Percentiles rank a stretch among this genome's conserved stretches.
Evolutionary conservation across 768 basidiomycete species (phyloP).

Genomic region (Bullera alba): DNA sequence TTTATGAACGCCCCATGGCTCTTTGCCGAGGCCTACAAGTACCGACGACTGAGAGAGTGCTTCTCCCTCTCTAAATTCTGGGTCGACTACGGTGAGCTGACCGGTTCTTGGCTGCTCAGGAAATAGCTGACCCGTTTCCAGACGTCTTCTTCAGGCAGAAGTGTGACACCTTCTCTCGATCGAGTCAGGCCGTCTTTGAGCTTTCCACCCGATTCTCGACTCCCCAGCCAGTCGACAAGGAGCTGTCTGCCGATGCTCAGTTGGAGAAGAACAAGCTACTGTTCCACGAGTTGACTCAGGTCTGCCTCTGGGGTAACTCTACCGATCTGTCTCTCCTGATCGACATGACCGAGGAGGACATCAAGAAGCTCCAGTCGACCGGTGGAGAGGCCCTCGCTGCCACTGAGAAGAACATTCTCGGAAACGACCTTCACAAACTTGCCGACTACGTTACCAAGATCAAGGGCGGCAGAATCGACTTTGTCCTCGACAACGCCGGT

Average conservation of each 20-base stretch:
- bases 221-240: conserved; percentile 61
- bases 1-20: conserved; percentile 91
- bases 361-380: conserved; percentile 90
- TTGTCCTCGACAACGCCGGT: conserved; percentile 51
- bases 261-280: conserved; percentile 59
- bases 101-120: neutral
- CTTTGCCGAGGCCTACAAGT: conserved; percentile 73
- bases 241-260: conserved; percentile 50
- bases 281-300: conserved; percentile 91
- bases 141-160: conserved; percentile 92
- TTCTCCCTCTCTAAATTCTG: conserved; percentile 87
- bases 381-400: conserved; percentile 92
- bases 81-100: conserved; percentile 61
- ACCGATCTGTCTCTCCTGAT: conserved; percentile 91
- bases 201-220: conserved; percentile 84
- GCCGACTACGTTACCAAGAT: conserved; percentile 51
- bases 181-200: conserved; percentile 85
- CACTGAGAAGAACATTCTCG: conserved; percentile 92
- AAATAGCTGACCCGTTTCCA: conserved; percentile 6
- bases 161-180: conserved; percentile 93
- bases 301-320: conserved; percentile 95
- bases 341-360: conserved; percentile 97
- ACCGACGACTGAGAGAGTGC: conserved; percentile 66
- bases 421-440: conserved; percentile 66
- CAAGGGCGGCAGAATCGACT: conserved; percentile 67